phyloP scores from a whole-genome alignment of 148 eudicot genomes.

The Silene uniflora region DNA sequence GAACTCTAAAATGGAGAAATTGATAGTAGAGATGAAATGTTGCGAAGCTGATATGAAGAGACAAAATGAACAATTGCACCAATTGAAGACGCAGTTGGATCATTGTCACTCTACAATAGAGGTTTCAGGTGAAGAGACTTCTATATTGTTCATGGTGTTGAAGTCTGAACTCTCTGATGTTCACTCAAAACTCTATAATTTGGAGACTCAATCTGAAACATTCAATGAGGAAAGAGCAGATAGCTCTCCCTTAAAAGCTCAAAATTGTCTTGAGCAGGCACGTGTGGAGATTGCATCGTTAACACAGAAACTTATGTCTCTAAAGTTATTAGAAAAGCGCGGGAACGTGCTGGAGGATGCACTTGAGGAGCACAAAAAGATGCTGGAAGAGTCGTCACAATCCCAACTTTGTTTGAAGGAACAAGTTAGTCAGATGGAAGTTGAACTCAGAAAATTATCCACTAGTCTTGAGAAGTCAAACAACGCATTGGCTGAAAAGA shows the following conservation, averaged over 20 bases:
- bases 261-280: slow-evolving; percentile 28
- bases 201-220: slow-evolving; percentile 33
- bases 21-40: slow-evolving; percentile 36
- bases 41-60: slow-evolving; percentile 34
- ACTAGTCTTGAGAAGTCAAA: slow-evolving; percentile 41
- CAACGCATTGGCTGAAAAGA: slow-evolving; percentile 34
- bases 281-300: slow-evolving; percentile 35
- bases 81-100: slow-evolving; percentile 49
- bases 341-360: slow-evolving; percentile 35
- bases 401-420: slow-evolving; percentile 42
- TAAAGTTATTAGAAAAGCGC: slow-evolving; percentile 34
- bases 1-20: slow-evolving; percentile 44
- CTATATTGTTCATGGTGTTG: slow-evolving; percentile 41
- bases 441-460: slow-evolving; percentile 23
- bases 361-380: slow-evolving; percentile 30
- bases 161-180: slow-evolving; percentile 49
- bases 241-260: slow-evolving; percentile 25
- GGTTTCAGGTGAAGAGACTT: slow-evolving; percentile 52
- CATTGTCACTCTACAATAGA: slow-evolving; percentile 44
- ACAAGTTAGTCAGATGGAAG: slow-evolving; percentile 49
- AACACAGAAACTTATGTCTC: slow-evolving; percentile 33
- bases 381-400: slow-evolving; percentile 43
- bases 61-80: slow-evolving; percentile 40
- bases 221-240: slow-evolving; percentile 21
- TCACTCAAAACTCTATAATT: slow-evolving; percentile 32